Percentiles rank a stretch among this genome's conserved stretches.
Evolutionary conservation across 2,329 filamentous ascomycete genomes (phyloP).

Genomic region (Blumeria graminis): DNA sequence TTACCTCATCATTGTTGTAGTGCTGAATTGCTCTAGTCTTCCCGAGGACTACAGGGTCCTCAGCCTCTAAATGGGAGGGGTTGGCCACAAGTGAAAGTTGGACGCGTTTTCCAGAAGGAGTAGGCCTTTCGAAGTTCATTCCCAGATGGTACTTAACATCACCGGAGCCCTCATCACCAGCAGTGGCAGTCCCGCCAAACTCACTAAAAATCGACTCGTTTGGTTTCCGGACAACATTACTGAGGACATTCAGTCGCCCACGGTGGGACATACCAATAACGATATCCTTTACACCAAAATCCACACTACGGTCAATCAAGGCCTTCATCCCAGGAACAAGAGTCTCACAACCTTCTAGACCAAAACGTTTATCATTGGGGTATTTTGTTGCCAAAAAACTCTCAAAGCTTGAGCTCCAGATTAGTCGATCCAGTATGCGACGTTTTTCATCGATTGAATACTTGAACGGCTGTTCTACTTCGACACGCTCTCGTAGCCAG

Average conservation of each 20-base stretch:
- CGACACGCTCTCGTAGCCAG: constrained; percentile 86
- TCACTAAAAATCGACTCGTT: constrained; percentile 99
- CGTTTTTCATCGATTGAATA: constrained; percentile 98
- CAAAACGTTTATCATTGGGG: constrained; percentile 98
- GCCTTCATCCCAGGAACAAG: constrained; percentile 98
- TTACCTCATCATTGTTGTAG: constrained; percentile 91
- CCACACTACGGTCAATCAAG: constrained; percentile 89
- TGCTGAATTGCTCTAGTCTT: constrained; percentile 97
- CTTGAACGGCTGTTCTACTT: constrained; percentile 85
- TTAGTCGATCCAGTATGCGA: constrained; percentile 84
- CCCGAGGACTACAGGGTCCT: constrained; percentile 90
- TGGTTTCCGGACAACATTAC: constrained; percentile 95
- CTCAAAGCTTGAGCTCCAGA: constrained; percentile 98
- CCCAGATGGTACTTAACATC: constrained; percentile 99
- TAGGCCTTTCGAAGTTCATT: constrained; percentile 99
- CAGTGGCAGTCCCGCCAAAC: constrained; percentile 70
- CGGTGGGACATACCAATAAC: constrained; percentile 99
- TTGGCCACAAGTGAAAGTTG: constrained; percentile 96
- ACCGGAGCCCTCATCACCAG: constrained; percentile 85
- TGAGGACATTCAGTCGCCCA: constrained; percentile 90
- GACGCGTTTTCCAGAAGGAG: constrained; percentile 95
- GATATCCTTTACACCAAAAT: constrained; percentile 97
- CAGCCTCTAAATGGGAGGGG: constrained; percentile 90
- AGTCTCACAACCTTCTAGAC: constrained; percentile 89
- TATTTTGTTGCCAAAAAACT: constrained; percentile 90